Evolutionary conservation across 768 basidiomycete genomes (phyloP), one percentile per base, ranked within the genome.

Genomic region (Xerocomus potaroensis): DNA sequence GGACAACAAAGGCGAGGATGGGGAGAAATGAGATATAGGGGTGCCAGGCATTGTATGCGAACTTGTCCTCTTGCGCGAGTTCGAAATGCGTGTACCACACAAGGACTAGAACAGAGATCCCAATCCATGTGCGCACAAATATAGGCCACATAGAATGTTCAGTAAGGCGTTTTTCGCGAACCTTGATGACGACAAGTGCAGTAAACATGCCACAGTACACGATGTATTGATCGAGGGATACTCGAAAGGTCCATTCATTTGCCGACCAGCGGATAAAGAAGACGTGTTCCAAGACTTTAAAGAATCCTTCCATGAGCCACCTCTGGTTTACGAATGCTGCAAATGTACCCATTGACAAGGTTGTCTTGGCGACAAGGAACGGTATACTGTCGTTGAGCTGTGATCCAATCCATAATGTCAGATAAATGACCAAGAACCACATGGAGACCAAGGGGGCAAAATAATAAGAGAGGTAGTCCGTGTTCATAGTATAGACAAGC

Each of bases 401-500:
- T 24, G 81, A 73, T 9, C 86, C 91, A 39, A 80, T 59, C 45
- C 71, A 71, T 76, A 96, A 80, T 33, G 91, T 94, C 40, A 66
- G 68, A 69, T 90, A 94, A 65, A 94, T 80, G 72, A 93, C 77
- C 48, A 91, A 65, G 68, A 85, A 95, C 89, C 88, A 93, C 79
- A 86, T 79, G 19, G 91, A 87, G 23, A 93, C 91, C 57, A 95
- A 74, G 8, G 92, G 92, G 9, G 90, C 77, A 59, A 92, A 93
- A 68, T 93, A 95, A 66, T 93, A 93, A 39, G 80, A 88, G 52
- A 91, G 79, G 66, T 93, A 96, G 65, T 91, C 77, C 47, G 90
- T 91, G 70, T 93, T 81, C 91, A 95, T 93, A 35, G 83, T 78
- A 69, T 94, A 96, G 8, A 86, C 84, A 38, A 96, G 76, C 21